Percentiles rank a stretch among this genome's conserved stretches.
Evolutionary conservation across 352 stramenopile genomes (phyloP).

Genomic region (Blastocystis sp.): DNA sequence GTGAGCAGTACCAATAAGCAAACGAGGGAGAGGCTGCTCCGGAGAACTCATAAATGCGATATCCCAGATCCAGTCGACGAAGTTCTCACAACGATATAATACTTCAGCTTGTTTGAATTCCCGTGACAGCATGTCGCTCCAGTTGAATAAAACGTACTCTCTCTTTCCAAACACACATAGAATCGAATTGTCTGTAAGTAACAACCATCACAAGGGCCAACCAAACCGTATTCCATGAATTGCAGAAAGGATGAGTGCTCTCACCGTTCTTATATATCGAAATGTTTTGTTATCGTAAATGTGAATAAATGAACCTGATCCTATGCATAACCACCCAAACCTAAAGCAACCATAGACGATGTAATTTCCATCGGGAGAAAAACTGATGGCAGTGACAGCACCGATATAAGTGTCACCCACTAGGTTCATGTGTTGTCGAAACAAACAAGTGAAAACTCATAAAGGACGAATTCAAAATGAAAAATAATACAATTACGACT

Average conservation of each 20-base stretch:
- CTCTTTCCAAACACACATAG: constrained; percentile 43
- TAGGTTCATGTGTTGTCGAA: constrained; percentile 7
- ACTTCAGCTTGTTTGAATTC: not conserved
- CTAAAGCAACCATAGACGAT: constrained; percentile 27
- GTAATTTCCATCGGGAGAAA: constrained; percentile 47
- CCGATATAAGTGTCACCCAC: constrained; percentile 30
- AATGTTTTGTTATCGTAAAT: constrained; percentile 23
- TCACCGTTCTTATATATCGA: not conserved
- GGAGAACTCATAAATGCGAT: not conserved
- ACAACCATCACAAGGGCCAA: not conserved
- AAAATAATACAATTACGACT: not conserved
- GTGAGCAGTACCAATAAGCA: constrained; percentile 49
- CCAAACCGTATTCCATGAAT: constrained; percentile 58
- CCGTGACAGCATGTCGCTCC: not conserved
- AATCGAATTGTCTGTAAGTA: not conserved
- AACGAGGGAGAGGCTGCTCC: not conserved
- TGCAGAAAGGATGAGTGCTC: not conserved
- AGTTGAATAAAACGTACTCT: constrained; percentile 40
- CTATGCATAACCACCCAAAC: not conserved
- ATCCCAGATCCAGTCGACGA: constrained; percentile 62
- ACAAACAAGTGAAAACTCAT: not conserved
- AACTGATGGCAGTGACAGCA: constrained; percentile 38
- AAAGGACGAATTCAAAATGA: not conserved
- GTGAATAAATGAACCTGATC: constrained; percentile 25
- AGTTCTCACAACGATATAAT: not conserved